These are phyloP conservation scores for Cystofilobasidium macerans DNA, from an alignment of 768 basidiomycete genomes.

Conservation along the genomic window DNA sequence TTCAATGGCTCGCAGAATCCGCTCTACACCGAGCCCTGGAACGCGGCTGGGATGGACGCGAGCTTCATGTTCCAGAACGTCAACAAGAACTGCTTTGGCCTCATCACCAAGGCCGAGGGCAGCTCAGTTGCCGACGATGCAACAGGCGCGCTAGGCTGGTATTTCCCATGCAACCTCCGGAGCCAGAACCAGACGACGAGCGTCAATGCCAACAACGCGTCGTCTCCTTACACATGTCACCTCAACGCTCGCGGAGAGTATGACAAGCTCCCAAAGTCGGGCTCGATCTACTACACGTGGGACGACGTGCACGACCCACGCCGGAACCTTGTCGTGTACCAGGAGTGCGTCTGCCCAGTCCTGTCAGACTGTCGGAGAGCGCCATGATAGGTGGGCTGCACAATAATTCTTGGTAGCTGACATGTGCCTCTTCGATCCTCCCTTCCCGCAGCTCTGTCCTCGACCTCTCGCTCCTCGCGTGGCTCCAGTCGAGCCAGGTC, in stretches of 20 bases:
- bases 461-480: slow-evolving; percentile 70
- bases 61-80: slow-evolving; percentile 91
- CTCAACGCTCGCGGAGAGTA: slow-evolving; percentile 45
- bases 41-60: slow-evolving; percentile 74
- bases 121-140: slow-evolving; percentile 40
- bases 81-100: slow-evolving; percentile 65
- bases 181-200: slow-evolving; percentile 55
- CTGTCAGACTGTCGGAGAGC: too few species aligned
- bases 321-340: slow-evolving; percentile 84
- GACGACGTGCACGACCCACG: slow-evolving; percentile 56
- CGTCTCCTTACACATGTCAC: slow-evolving; percentile 61
- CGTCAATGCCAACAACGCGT: slow-evolving; percentile 62
- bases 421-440: background rate
- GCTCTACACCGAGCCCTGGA: slow-evolving; percentile 62
- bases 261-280: slow-evolving; percentile 41
- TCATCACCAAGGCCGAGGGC: slow-evolving; percentile 54
- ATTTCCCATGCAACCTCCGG: slow-evolving; percentile 92
- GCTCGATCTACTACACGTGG: slow-evolving; percentile 93
- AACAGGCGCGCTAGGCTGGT: slow-evolving; percentile 60
- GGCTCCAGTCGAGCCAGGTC: slow-evolving; percentile 72
- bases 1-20: slow-evolving; percentile 81
- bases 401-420: too few species aligned
- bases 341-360: slow-evolving; percentile 70
- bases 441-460: slow-evolving; percentile 56
- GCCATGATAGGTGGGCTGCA: too few species aligned